Percentiles rank a stretch among this genome's conserved stretches.
phyloP scores from a whole-genome alignment of 176 grass and related monocot genomes.

The Thalia dealbata region DNA sequence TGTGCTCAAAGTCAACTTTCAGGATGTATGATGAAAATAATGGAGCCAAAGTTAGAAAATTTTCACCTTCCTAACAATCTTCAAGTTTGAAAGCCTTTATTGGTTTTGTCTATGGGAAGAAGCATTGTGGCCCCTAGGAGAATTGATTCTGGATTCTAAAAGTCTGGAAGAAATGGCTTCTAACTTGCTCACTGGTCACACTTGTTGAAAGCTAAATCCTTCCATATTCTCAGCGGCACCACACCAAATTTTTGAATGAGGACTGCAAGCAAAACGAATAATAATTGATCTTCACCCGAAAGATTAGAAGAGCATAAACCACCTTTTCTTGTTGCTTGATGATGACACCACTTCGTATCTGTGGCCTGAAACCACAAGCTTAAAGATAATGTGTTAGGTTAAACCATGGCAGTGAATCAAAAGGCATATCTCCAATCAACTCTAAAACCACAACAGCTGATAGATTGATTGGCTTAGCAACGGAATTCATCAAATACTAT shows the following conservation, averaged over 20 bases:
- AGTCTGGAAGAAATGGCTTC: neutral
- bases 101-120: neutral
- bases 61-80: neutral
- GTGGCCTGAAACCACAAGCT: neutral
- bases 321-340: neutral
- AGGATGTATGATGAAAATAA: too few species aligned
- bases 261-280: neutral
- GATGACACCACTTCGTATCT: neutral
- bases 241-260: neutral
- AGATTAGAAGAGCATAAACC: neutral
- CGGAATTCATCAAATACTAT: neutral
- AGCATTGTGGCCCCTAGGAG: too few species aligned
- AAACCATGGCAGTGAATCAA: neutral
- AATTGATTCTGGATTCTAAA: neutral
- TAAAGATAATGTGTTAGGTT: conserved; percentile 1
- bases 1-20: neutral
- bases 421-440: neutral
- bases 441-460: neutral
- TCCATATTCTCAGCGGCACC: neutral
- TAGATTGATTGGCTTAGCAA: neutral
- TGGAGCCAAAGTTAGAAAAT: neutral
- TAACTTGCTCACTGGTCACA: conserved; percentile 1
- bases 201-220: neutral
- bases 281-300: neutral
- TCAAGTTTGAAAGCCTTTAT: neutral